Evolutionary conservation across 495 filamentous ascomycete genomes (phyloP), one percentile per base, ranked within the genome.

Genomic region (Xylaria venustula): DNA sequence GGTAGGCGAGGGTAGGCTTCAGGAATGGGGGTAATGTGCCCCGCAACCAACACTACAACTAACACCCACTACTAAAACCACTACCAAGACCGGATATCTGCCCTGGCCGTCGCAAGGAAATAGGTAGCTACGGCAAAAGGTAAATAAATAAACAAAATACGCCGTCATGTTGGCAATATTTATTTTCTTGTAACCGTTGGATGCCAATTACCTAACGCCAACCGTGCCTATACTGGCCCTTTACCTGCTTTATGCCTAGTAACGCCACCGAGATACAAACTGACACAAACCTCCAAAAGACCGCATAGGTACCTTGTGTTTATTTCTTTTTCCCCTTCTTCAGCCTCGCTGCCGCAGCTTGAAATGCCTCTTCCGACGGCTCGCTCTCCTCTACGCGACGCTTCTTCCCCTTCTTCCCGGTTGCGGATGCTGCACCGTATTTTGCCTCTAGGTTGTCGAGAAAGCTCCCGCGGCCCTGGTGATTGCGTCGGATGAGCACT

Each of bases 381-480:
- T 86, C 86, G 12, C 14, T 32, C 2, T 79, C 75, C 41, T 77
- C 79, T 20, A 66, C 69, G 1, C 62, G 60, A 23, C 77, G 68
- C 68, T 84, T 83, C 64, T 81, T 84, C 37, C 82, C 80, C 36
- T 76, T 78, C 65, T 77, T 75, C 9, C 60, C 42, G 48, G 71
- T 71, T 25, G 75, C 47, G 6, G 58, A 40, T 37, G 76, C 67
- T 17, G 76, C 74, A 7, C 79, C 83, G 68, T 94, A 95, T 75
- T 90, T 93, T 25, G 85, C 90, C 61, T 88, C 90, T 30, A 96
- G 64, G 47, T 79, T 69, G 45, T 88, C 87, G 22, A 92, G 72
- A 69, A 96, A 88, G n/a, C 66, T 73, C 30, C 54, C 65, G 41
- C 76, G 65, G 19, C 63, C 61, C 19, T 69, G 58, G 58, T 81